phyloP scores from a whole-genome alignment of 805 yeast genomes.

The Jamesozyma jinghongensis region DNA sequence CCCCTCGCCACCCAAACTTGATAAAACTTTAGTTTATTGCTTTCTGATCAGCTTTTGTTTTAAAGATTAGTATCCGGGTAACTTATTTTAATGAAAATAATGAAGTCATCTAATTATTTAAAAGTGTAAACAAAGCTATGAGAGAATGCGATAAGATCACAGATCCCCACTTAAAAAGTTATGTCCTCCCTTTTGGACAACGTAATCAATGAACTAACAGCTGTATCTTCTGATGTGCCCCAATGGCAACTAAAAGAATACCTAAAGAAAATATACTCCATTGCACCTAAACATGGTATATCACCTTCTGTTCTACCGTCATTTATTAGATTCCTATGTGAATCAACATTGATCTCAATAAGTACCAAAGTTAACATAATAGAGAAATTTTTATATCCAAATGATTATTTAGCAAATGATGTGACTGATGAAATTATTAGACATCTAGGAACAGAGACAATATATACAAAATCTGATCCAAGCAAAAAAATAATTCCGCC shows the following conservation, averaged over 20 bases:
- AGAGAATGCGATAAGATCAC: neutral
- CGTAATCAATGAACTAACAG: conserved; percentile 2
- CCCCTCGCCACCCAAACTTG: too few relatives aligned
- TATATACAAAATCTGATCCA: conserved; percentile 5
- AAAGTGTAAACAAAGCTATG: too few relatives aligned
- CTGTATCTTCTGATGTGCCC: conserved; percentile 1
- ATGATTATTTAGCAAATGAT: conserved; percentile 19
- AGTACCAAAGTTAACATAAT: conserved; percentile 20
- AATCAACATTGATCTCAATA: conserved; percentile 10
- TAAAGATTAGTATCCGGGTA: too few relatives aligned
- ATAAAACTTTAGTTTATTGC: too few relatives aligned
- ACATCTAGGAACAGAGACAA: conserved; percentile 26
- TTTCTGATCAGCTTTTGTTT: too few relatives aligned
- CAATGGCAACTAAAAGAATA: conserved; percentile 7
- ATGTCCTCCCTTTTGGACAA: conserved; percentile 6
- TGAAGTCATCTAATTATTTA: too few relatives aligned
- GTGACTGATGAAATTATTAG: conserved; percentile 23
- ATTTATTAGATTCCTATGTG: conserved; percentile 15
- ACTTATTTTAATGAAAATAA: neutral
- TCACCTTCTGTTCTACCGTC: conserved; percentile 9
- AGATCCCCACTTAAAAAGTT: too few relatives aligned
- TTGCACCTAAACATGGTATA: conserved; percentile 14
- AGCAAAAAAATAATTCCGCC: conserved; percentile 15
- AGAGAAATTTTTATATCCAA: conserved; percentile 24
- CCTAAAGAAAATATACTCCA: conserved; percentile 8